Evolutionary conservation across 257 asterid species (phyloP).

Genomic region (Scutellaria galericulata): DNA sequence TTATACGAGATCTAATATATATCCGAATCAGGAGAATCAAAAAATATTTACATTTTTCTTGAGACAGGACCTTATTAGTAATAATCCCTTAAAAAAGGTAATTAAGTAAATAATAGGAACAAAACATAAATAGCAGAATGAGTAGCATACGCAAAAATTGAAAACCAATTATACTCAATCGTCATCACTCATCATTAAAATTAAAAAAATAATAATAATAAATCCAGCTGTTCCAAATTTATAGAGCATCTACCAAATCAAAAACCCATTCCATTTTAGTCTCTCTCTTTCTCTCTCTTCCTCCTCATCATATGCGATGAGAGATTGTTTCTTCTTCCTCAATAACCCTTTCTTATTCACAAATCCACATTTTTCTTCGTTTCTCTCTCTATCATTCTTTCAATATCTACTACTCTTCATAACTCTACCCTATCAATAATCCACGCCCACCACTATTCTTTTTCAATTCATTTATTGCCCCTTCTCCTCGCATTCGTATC

Average conservation of each 20-base stretch:
- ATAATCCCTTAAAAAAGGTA: too few relatives aligned
- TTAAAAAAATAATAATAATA: background rate
- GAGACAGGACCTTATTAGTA: too few relatives aligned
- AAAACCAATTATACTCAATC: too few relatives aligned
- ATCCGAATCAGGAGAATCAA: too few relatives aligned
- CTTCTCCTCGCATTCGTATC: constrained; percentile 27
- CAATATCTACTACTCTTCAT: background rate
- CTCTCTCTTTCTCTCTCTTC: background rate
- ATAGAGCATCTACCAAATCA: background rate
- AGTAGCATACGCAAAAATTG: too few relatives aligned
- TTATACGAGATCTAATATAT: too few relatives aligned
- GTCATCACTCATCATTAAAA: too few relatives aligned
- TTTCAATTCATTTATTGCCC: background rate
- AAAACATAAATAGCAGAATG: too few relatives aligned
- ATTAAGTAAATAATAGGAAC: too few relatives aligned
- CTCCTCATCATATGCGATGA: background rate
- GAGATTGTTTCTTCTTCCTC: constrained; percentile 11
- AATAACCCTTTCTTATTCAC: background rate
- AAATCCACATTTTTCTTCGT: background rate
- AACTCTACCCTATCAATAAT: background rate
- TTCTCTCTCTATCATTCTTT: background rate
- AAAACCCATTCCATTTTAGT: too few relatives aligned
- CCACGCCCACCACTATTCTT: background rate
- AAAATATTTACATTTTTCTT: too few relatives aligned
- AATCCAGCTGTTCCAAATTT: background rate